These are phyloP conservation scores for Pouteria campechiana DNA, from an alignment of 179 eudicot species.

Conservation along the genomic window DNA sequence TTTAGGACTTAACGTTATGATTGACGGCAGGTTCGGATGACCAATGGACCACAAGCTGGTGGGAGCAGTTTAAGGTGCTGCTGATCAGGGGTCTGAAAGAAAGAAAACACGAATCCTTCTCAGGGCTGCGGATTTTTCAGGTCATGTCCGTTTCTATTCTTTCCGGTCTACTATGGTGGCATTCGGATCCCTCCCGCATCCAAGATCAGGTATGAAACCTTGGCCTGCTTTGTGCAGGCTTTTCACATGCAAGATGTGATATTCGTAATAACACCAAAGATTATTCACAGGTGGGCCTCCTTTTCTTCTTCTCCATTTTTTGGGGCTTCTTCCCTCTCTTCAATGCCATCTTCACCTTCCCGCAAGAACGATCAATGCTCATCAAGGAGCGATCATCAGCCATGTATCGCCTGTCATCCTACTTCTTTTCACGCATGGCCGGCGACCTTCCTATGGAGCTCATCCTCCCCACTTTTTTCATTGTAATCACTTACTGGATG, in stretches of 20 bases:
- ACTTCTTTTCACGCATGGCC: slow-evolving; percentile 51
- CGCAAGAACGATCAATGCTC: slow-evolving; percentile 62
- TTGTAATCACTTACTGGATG: slow-evolving; percentile 61
- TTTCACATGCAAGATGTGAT: background rate
- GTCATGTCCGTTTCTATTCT: slow-evolving; percentile 57
- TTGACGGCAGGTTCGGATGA: slow-evolving; percentile 37
- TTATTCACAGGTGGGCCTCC: slow-evolving; percentile 42
- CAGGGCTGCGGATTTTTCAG: slow-evolving; percentile 56
- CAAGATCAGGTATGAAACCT: slow-evolving; percentile 86
- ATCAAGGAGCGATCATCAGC: slow-evolving; percentile 43
- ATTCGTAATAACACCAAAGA: background rate
- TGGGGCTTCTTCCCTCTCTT: slow-evolving; percentile 80
- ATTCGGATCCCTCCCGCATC: slow-evolving; percentile 39
- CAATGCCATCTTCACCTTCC: slow-evolving; percentile 62
- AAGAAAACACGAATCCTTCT: slow-evolving; percentile 59
- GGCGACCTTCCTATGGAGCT: slow-evolving; percentile 82
- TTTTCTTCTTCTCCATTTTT: slow-evolving; percentile 75
- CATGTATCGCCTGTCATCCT: slow-evolving; percentile 73
- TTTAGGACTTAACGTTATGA: no score
- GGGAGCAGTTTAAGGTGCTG: slow-evolving; percentile 65
- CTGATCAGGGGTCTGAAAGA: slow-evolving; percentile 55
- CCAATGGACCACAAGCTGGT: slow-evolving; percentile 63
- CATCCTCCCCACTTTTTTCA: slow-evolving; percentile 52
- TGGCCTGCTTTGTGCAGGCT: background rate
- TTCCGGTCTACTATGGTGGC: slow-evolving; percentile 81